Conservation (phyloP, 305 asterid genomes). For the Fraxinus floribunda region DNA sequence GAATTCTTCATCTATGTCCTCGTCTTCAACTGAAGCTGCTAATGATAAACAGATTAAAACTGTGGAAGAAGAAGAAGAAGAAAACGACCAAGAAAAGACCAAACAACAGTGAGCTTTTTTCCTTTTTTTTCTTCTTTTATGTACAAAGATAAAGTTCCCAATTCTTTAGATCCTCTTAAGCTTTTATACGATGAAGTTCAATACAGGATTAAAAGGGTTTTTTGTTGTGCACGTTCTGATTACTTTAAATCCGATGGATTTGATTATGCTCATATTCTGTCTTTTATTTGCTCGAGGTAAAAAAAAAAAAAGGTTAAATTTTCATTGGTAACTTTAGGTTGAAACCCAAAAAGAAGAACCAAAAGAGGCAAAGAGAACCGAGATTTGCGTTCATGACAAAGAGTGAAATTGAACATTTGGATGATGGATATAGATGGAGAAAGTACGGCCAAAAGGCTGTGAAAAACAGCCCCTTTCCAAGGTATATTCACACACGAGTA, state of each 20-base stretch:
- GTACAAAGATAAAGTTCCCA: slow-evolving; percentile 5
- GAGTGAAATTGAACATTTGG: slow-evolving; percentile 82
- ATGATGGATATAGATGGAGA: slow-evolving; percentile 93
- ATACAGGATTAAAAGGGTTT: neutral
- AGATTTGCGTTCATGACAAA: slow-evolving; percentile 95
- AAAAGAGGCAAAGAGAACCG: slow-evolving; percentile 63
- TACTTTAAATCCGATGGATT: neutral
- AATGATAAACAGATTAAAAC: slow-evolving; percentile 25
- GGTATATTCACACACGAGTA: slow-evolving; percentile 35
- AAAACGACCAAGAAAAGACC: slow-evolving; percentile 41
- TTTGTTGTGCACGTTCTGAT: neutral
- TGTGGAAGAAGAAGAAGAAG: slow-evolving; percentile 22
- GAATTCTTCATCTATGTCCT: slow-evolving; percentile 62
- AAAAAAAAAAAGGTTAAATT: slow-evolving; percentile 7
- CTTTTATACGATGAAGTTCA: neutral
- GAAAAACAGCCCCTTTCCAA: slow-evolving; percentile 85
- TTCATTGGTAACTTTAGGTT: slow-evolving; percentile 33
- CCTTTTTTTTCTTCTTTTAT: neutral
- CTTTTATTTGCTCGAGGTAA: neutral
- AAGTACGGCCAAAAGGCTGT: slow-evolving; percentile 96
- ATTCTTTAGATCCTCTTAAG: neutral
- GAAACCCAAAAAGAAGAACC: slow-evolving; percentile 67
- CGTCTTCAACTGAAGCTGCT: slow-evolving; percentile 61
- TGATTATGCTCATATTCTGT: neutral
- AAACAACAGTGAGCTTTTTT: slow-evolving; percentile 47